Evolutionary conservation across 148 eudicot genomes (phyloP).

Genomic region (Rhododendron henanense): DNA sequence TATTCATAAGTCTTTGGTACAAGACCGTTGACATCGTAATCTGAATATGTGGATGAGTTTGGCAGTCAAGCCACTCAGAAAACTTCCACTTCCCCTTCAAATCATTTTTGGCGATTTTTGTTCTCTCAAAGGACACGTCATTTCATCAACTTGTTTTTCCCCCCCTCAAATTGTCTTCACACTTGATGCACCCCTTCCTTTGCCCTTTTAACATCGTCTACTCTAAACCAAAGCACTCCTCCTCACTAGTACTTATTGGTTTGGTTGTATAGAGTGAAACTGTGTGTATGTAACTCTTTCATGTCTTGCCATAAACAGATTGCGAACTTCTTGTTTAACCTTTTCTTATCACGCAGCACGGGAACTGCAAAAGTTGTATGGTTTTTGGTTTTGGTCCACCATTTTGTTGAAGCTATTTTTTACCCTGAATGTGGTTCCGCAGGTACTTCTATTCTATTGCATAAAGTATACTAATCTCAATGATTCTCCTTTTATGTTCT

Average conservation of each 20-base stretch:
- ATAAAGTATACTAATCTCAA: background rate
- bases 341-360: background rate
- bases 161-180: background rate
- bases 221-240: background rate
- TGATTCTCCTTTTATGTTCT: constrained; percentile 4
- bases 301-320: background rate
- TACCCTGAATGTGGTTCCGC: background rate
- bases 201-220: background rate
- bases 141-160: background rate
- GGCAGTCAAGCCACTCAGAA: background rate
- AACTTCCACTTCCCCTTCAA: background rate
- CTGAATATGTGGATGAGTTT: background rate
- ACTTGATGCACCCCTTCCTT: background rate
- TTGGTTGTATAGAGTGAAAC: background rate
- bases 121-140: background rate
- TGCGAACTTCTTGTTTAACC: background rate
- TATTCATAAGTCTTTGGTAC: background rate
- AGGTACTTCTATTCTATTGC: background rate
- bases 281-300: background rate
- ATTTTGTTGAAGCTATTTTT: background rate
- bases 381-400: background rate
- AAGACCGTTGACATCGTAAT: background rate
- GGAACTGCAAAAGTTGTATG: background rate
- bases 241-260: background rate
- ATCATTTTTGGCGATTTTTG: background rate